Evolutionary conservation across 2,329 filamentous ascomycete species (phyloP).

Genomic region (Dissoconium aciculare): DNA sequence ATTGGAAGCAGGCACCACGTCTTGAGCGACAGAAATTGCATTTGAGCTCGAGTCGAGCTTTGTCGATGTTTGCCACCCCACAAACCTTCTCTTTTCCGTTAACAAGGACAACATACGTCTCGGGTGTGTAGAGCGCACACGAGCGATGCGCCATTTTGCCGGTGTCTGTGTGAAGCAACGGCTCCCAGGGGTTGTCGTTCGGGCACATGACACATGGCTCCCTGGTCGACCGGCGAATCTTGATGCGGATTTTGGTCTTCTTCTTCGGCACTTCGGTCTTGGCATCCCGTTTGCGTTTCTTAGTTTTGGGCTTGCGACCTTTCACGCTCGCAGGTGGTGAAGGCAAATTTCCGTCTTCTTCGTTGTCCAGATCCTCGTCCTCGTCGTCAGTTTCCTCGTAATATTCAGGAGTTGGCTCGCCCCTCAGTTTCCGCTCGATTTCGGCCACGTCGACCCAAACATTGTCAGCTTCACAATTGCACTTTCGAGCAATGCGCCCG

Average conservation of each 20-base stretch:
- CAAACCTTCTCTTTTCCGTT: constrained; percentile 56
- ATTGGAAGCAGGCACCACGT: constrained; percentile 92
- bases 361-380: constrained; percentile 38
- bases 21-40: constrained; percentile 91
- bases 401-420: constrained; percentile 66
- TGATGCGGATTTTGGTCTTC: constrained; percentile 64
- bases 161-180: constrained; percentile 75
- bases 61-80: constrained; percentile 68
- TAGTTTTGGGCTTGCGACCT: constrained; percentile 44
- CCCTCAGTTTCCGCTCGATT: constrained; percentile 83
- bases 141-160: constrained; percentile 74
- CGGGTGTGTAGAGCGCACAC: constrained; percentile 81
- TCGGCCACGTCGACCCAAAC: constrained; percentile 97
- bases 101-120: constrained; percentile 68
- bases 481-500: constrained; percentile 90
- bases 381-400: constrained; percentile 66
- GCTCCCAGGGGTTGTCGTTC: constrained; percentile 68
- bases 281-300: constrained; percentile 53
- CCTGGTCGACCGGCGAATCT: constrained; percentile 53
- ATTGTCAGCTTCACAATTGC: constrained; percentile 90
- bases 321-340: constrained; percentile 65
- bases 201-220: constrained; percentile 85
- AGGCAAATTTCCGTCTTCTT: constrained; percentile 49
- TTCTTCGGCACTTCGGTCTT: constrained; percentile 40
- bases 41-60: constrained; percentile 77